phyloP scores from a whole-genome alignment of 1,284 basidiomycete genomes.

The Tilletia walkeri region DNA sequence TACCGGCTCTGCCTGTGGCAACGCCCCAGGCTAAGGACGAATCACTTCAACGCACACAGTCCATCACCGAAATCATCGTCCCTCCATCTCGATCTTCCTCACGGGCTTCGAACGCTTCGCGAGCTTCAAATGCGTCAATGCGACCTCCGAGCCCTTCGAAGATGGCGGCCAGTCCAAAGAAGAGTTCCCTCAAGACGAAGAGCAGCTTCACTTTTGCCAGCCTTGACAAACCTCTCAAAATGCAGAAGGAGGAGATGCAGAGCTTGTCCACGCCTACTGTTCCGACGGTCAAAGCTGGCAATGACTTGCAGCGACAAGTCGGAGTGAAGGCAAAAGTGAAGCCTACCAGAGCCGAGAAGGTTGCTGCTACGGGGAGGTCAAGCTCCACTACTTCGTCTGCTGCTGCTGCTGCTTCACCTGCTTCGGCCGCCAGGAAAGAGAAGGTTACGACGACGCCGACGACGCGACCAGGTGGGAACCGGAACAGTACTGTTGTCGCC shows the following conservation, averaged over 20 bases:
- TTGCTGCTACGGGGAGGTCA: too few relatives aligned
- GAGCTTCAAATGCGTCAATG: not conserved
- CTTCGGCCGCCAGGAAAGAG: too few relatives aligned
- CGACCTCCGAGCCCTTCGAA: too few relatives aligned
- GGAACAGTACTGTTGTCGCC: too few relatives aligned
- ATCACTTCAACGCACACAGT: not conserved
- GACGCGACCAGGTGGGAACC: too few relatives aligned
- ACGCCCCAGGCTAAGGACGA: too few relatives aligned
- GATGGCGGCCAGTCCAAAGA: constrained; percentile 17
- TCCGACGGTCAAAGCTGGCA: not conserved
- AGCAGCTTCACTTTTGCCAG: constrained; percentile 36
- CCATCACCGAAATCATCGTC: not conserved
- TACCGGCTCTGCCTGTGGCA: too few relatives aligned
- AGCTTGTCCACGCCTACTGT: not conserved
- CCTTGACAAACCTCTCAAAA: constrained; percentile 29
- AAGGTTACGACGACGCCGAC: too few relatives aligned
- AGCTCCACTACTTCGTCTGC: too few relatives aligned
- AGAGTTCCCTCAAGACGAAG: constrained; percentile 26
- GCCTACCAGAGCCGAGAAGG: too few relatives aligned
- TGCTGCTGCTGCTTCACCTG: too few relatives aligned
- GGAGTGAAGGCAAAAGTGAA: not conserved
- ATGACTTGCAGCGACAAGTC: not conserved
- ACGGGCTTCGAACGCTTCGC: constrained; percentile 19
- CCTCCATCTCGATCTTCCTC: not conserved
- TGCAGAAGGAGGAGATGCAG: constrained; percentile 22